These are phyloP conservation scores for Xerocomellus intermedius DNA, from an alignment of 768 basidiomycete genomes.

Conservation along the genomic window DNA sequence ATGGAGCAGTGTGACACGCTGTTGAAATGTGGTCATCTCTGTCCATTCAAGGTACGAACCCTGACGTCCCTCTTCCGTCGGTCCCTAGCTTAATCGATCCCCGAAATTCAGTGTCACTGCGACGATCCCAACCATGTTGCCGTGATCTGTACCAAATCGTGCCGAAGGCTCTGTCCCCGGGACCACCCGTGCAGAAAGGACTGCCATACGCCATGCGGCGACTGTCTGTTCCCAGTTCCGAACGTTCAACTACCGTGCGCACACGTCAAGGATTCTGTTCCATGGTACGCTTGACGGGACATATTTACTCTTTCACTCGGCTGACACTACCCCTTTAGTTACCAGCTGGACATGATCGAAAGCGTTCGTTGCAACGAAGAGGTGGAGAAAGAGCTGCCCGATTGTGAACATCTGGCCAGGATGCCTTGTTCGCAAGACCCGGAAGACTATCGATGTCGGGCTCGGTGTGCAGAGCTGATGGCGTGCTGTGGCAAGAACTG, in stretches of 20 bases:
- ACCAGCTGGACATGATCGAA: constrained; percentile 44
- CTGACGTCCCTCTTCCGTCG: not conserved
- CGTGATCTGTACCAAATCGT: constrained; percentile 47
- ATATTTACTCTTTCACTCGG: not conserved
- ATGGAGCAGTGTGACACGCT: constrained; percentile 51
- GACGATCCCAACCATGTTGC: constrained; percentile 55
- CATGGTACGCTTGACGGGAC: constrained; percentile 43
- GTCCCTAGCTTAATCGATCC: not conserved
- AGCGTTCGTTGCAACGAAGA: constrained; percentile 41
- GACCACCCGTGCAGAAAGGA: constrained; percentile 56
- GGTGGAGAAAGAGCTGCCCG: constrained; percentile 44
- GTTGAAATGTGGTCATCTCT: constrained; percentile 62
- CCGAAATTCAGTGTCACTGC: constrained; percentile 50
- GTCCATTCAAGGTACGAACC: constrained; percentile 53
- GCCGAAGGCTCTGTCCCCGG: constrained; percentile 50
- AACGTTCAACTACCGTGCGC: constrained; percentile 58
- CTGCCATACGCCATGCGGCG: constrained; percentile 53
- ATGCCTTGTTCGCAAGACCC: constrained; percentile 51
- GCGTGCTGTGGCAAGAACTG: constrained; percentile 55
- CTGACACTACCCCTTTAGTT: constrained; percentile 33
- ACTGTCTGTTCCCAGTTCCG: constrained; percentile 47
- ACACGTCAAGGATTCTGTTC: constrained; percentile 42
- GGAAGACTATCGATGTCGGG: constrained; percentile 37
- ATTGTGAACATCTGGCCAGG: constrained; percentile 52
- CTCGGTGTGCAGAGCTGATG: constrained; percentile 44